Percentiles rank a stretch among this genome's conserved stretches.
Evolutionary conservation across 495 filamentous ascomycete species (phyloP).

Genomic region (Aspergillus egyptiacus): DNA sequence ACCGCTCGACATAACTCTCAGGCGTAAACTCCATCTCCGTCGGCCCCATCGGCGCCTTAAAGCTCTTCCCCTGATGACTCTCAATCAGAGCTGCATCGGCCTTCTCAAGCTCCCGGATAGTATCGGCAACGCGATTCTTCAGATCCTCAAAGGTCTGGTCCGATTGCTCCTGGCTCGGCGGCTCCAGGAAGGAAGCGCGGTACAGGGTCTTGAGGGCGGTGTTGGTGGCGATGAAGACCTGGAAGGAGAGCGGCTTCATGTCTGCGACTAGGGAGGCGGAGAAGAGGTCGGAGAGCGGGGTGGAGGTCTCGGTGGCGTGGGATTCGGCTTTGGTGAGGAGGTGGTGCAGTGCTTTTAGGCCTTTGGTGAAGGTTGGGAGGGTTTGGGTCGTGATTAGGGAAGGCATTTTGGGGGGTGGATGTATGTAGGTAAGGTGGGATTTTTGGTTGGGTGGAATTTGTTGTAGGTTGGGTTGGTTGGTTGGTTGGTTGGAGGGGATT

Average conservation of each 20-base stretch:
- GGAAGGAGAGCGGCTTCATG: conserved; percentile 44
- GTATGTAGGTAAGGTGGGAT: not conserved
- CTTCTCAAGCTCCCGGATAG: conserved; percentile 30
- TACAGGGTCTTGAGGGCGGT: conserved; percentile 23
- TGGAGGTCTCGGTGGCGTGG: conserved; percentile 14
- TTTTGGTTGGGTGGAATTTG: not conserved
- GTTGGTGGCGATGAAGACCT: conserved; percentile 34
- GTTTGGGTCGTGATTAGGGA: conserved; percentile 14
- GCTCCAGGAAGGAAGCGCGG: conserved; percentile 24
- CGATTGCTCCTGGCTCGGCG: conserved; percentile 26
- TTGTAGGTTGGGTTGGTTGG: no score
- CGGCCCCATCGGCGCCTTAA: conserved; percentile 19
- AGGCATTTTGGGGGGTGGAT: conserved; percentile 5
- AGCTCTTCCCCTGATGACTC: conserved; percentile 28
- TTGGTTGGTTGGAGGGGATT: not conserved
- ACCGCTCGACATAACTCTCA: conserved; percentile 30
- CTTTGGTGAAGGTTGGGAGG: conserved; percentile 18
- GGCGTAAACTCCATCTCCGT: conserved; percentile 17
- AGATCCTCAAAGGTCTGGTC: conserved; percentile 36
- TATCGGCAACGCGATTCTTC: conserved; percentile 33
- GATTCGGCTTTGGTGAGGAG: conserved; percentile 22
- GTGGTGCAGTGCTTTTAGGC: conserved; percentile 11
- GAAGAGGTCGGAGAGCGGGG: conserved; percentile 10
- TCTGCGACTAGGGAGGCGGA: conserved; percentile 25
- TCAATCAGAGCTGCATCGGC: conserved; percentile 33